Evolutionary conservation across 768 basidiomycete species (phyloP), one percentile per base, ranked within the genome.

Genomic region (Agaricus sinodeliciosus): DNA sequence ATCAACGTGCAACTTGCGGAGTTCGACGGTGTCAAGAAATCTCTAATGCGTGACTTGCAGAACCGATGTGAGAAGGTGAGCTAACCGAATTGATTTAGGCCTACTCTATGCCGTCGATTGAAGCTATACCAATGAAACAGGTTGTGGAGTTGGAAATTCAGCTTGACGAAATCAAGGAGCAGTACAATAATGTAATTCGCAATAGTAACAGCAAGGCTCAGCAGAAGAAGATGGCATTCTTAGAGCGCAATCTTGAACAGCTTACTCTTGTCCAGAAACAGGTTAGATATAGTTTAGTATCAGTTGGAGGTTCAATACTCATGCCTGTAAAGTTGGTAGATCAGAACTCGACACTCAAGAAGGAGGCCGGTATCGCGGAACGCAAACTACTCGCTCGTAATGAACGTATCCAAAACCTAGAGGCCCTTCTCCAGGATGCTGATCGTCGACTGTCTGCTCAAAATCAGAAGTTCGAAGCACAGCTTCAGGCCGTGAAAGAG

Each of bases 131-230:
- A 36, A 26, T 56, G 18, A 51, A 56, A 43, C 57, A 96, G 94
- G 96, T 99, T 39, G 95, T 99, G 48, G 96, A 98, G 70, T 84
- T 99, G 26, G 96, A 99, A 69, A 98, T 99, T 58, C 94, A 97
- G 67, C 75, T 99, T 31, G 96, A 98, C 63, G 96, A 99, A 66
- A 93, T 96, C 68, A 91, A 90, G 68, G 96, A 99, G 70, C 94
- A 98, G 65, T 99, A 99, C 71, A 95, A 94, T 74, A 95, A 94
- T 65, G 92, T 98, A 55, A 94, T 96, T 62, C 87, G 92, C 57
- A 96, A 96, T 67, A 94, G 93, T 73, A 98, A 98, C 69, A 94
- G 88, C 69, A 94, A 95, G 68, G 92, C 95, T 6, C 96, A 99
- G 61, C 92, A 95, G 72, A 94, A 95, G 81, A 97, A 98, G 80